phyloP scores from a whole-genome alignment of 2,329 filamentous ascomycete species.

The Pseudocercospora macadamiae region DNA sequence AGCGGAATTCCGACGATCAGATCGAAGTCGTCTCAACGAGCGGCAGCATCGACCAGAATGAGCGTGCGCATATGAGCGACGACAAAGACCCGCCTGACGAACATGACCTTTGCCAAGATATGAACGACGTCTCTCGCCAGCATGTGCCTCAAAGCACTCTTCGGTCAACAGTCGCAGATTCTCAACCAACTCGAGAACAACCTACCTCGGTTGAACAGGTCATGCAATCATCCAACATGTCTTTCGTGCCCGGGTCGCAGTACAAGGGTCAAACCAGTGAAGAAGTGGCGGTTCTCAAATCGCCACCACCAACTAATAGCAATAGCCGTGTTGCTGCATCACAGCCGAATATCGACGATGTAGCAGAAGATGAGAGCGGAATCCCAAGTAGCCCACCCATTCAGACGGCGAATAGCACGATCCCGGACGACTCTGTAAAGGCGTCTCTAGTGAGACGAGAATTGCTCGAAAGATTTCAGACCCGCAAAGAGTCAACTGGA shows the following conservation, averaged over 20 bases:
- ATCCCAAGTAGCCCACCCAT: conserved; percentile 41
- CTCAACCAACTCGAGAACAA: conserved; percentile 40
- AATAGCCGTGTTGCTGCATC: conserved; percentile 19
- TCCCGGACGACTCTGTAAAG: conserved; percentile 29
- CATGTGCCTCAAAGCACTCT: conserved; percentile 32
- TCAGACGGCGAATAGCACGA: conserved; percentile 20
- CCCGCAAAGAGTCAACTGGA: background rate
- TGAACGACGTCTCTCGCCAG: background rate
- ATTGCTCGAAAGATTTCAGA: conserved; percentile 22
- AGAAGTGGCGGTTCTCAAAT: conserved; percentile 31
- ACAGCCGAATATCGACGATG: conserved; percentile 1
- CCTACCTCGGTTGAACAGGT: conserved; percentile 27
- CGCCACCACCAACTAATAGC: conserved; percentile 22
- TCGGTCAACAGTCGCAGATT: conserved; percentile 49
- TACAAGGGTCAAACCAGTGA: conserved; percentile 37
- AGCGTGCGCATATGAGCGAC: conserved; percentile 13
- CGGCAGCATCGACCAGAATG: conserved; percentile 8
- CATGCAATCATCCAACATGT: conserved; percentile 38
- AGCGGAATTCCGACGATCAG: conserved; percentile 36
- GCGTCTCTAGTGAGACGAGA: conserved; percentile 21
- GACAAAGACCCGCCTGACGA: conserved; percentile 3
- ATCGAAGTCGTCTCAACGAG: conserved; percentile 17
- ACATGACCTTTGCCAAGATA: background rate
- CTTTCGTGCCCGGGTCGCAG: conserved; percentile 41
- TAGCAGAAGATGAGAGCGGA: conserved; percentile 16